A percentile compares a stretch with the other conserved stretches of the same genome.
Evolutionary conservation across 2,329 filamentous ascomycete species (phyloP).

Genomic region (Alternaria metachromatica): DNA sequence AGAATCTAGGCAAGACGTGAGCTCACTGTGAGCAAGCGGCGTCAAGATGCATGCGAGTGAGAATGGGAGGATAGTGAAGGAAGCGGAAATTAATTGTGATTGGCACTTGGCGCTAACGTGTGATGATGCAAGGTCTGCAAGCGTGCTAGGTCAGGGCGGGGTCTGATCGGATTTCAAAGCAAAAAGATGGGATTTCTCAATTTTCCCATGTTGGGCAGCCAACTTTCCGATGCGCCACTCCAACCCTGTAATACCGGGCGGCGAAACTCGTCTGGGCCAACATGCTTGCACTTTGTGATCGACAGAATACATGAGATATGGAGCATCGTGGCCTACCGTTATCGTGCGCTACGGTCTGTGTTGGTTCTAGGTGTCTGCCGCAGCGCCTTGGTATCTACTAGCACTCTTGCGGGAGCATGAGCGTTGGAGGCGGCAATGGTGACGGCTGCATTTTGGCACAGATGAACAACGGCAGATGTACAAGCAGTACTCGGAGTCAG

Average conservation of each 20-base stretch:
- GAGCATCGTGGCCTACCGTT: neutral
- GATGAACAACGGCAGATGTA: neutral
- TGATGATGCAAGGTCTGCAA: conserved; percentile 1
- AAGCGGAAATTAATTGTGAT: neutral
- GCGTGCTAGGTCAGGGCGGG: neutral
- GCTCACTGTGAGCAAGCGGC: neutral
- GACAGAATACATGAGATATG: neutral
- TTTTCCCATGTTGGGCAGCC: neutral
- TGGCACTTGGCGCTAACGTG: neutral
- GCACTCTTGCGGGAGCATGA: neutral
- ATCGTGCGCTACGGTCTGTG: neutral
- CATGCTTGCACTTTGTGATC: neutral
- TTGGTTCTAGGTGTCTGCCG: neutral
- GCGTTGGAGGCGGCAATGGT: neutral
- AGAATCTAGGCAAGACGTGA: neutral
- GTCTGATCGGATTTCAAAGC: conserved; percentile 9
- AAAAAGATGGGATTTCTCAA: conserved; percentile 3
- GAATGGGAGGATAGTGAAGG: neutral
- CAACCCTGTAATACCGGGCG: neutral
- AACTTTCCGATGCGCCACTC: conserved; percentile 5
- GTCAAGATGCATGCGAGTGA: neutral
- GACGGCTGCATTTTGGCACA: neutral
- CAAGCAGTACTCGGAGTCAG: neutral
- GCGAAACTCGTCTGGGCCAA: neutral
- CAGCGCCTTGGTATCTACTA: neutral